Conservation (phyloP, 345 rosid genomes). For the Boechera retrofracta region DNA sequence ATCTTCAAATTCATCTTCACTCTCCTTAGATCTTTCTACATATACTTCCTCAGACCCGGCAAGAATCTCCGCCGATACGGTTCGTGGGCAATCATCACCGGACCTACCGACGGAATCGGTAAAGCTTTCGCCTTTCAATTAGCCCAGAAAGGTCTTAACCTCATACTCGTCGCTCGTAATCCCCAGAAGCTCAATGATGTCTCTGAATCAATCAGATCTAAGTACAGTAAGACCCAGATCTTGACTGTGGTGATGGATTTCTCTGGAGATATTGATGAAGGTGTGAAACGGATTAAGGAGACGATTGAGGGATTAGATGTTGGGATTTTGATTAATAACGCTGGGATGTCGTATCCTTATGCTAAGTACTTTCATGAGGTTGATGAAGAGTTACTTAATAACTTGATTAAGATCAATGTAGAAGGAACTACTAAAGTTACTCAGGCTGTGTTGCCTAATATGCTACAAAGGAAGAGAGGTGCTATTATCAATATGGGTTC, state of each 20-base stretch:
- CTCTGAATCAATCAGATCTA: slow-evolving; percentile 61
- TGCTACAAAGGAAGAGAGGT: slow-evolving; percentile 85
- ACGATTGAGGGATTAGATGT: slow-evolving; percentile 69
- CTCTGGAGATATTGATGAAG: slow-evolving; percentile 81
- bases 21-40: slow-evolving; percentile 72
- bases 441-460: slow-evolving; percentile 75
- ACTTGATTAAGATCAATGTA: slow-evolving; percentile 76
- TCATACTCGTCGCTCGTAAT: slow-evolving; percentile 83
- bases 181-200: slow-evolving; percentile 72
- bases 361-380: slow-evolving; percentile 95
- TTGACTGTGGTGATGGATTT: slow-evolving; percentile 81
- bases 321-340: slow-evolving; percentile 87
- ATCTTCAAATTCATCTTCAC: slow-evolving; percentile 52
- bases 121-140: slow-evolving; percentile 85
- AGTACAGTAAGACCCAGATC: slow-evolving; percentile 57
- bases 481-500: slow-evolving; percentile 97
- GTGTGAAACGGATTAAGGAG: slow-evolving; percentile 47
- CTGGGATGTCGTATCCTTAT: slow-evolving; percentile 90
- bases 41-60: slow-evolving; percentile 78
- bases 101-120: slow-evolving; percentile 95
- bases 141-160: slow-evolving; percentile 77
- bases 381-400: slow-evolving; percentile 65
- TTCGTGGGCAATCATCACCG: slow-evolving; percentile 94
- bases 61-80: slow-evolving; percentile 89
- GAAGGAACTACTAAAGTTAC: slow-evolving; percentile 96